Base-by-base conservation (phyloP, 1,139 yeast species). In the Taphrina confusa region DNA sequence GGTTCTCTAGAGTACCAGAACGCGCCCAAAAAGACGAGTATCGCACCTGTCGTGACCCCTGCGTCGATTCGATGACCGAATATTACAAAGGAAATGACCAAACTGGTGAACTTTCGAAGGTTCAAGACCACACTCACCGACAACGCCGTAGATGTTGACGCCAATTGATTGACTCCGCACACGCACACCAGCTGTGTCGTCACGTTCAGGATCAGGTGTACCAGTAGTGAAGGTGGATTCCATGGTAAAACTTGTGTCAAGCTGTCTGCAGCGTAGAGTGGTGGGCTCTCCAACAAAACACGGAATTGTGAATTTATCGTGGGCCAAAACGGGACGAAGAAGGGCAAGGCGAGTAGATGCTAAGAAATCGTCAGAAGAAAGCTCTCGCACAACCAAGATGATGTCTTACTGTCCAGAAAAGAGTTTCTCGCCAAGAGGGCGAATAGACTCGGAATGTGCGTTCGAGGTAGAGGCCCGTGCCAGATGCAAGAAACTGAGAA, bases 151-250 rank as follows among this genome's bases (percentile, higher is more conserved):
- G 83, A 75, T 28, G 72, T 72, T 5, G 85, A 82, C 0, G 85
- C 82, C 22, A 85, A 72, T 67, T 76, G 76, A 67, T 83, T 84
- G 20, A 85, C 91, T 2, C 91, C 90, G 14, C 81, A 73, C 1
- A 84, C 81, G 68, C 94, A 86, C 3, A 82, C 60, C 65, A 80
- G 79, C 69, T 86, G 94, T 0, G 90, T 80, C 0, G 76, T 49
- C n/a, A 80, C 79, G 68, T 85, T 85, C 18, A 76, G 64, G 1
- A 67, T 37, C 46, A 76, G 70, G 58, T 70, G 75, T 20, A 71
- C 54, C 11, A 75, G 61, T 64, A 66, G 72, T 61, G 52, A 64
- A 9, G 67, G 68, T 1, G 62, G 34, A 5, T 23, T 45, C 25
- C 51, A 57, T 61, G 46, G 11, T 22, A 30, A 23, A 55, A 56